Evolutionary conservation across 2,329 filamentous ascomycete species (phyloP), one percentile per base, ranked within the genome.

Genomic region (Mollisia scopiformis): DNA sequence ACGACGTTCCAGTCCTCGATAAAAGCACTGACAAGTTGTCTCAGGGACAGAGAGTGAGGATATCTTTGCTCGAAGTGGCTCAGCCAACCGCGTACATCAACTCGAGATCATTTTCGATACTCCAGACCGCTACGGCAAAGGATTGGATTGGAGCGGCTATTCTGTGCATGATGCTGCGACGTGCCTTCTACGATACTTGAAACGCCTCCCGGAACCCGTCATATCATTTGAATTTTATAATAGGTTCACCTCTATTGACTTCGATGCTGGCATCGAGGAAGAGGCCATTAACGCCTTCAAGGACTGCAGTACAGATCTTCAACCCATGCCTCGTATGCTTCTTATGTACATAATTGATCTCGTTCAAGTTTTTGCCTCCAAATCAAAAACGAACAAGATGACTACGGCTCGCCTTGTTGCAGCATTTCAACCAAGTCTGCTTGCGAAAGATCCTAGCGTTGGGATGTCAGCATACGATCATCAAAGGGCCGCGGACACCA

Each of bases 81-180:
- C 51, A 41, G 51, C 31, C 6, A 16, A 2, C 2, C 31, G 23
- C 19, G 23, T 54, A 25, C 51, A 27, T 28, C 7, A 39, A 25
- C 51, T 54, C n/a, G 31, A 54, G 23, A 28, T 7, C 14, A 25
- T 25, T n/a, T 54, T 54, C 51, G 21, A 54, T 37, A 2, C 23
- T n/a, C 23, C 51, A 14, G 25, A 6, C 5, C 85, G 93, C 70
- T 97, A 96, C 74, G 94, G 94, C 55, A 97, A 97, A 77, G 94
- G 93, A n/a, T 83, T 97, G 25, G 90, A 96, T 69, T 98, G 94
- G 94, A 90, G 91, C 37, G 93, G 93, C 49, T 98, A 96, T 75
- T 97, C 93, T 0, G 94, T 98, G 31, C 94, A 98, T 76, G 94
- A 98, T 82, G 94, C 94, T 25, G 93, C 94, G 69, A 97, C 97